A percentile compares a stretch with the other conserved stretches of the same genome.
Conservation (phyloP, 257 asterid genomes). For the Ehretia macrophylla region DNA sequence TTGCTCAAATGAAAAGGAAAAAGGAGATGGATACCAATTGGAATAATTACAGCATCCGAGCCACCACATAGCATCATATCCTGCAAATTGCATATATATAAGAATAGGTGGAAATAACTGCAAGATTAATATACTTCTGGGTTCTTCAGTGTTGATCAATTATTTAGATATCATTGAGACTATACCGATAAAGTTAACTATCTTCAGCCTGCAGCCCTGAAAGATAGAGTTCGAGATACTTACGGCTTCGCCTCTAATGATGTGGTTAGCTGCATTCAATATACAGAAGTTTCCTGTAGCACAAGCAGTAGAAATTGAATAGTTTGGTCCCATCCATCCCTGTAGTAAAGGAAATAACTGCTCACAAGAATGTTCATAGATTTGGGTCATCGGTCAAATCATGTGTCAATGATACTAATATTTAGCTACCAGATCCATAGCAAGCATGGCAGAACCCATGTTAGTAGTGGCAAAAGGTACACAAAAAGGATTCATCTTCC, state of each 20-base stretch:
- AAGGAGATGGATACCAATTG: constrained; percentile 55
- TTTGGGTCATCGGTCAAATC: constrained; percentile 14
- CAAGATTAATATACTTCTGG: too few relatives aligned
- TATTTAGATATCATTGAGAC: neutral
- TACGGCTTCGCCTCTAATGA: constrained; percentile 98
- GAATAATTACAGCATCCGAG: constrained; percentile 91
- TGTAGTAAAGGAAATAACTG: constrained; percentile 28
- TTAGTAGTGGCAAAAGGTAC: constrained; percentile 97
- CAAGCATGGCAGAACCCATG: constrained; percentile 98
- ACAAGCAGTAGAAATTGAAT: constrained; percentile 96
- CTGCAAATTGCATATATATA: constrained; percentile 43
- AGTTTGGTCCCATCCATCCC: constrained; percentile 99
- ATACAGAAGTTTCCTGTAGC: constrained; percentile 97
- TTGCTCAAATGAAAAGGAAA: constrained; percentile 11
- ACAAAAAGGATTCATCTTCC: constrained; percentile 95
- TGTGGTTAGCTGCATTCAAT: constrained; percentile 91
- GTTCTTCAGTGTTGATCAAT: neutral
- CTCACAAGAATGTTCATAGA: constrained; percentile 14
- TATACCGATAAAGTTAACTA: neutral
- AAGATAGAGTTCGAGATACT: constrained; percentile 31
- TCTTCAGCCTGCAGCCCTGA: constrained; percentile 19
- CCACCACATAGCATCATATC: constrained; percentile 98
- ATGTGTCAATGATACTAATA: neutral
- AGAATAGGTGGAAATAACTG: constrained; percentile 1
- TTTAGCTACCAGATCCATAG: constrained; percentile 79